Base-by-base conservation (phyloP, 1,139 yeast species). In the Wickerhamiella infanticola region DNA sequence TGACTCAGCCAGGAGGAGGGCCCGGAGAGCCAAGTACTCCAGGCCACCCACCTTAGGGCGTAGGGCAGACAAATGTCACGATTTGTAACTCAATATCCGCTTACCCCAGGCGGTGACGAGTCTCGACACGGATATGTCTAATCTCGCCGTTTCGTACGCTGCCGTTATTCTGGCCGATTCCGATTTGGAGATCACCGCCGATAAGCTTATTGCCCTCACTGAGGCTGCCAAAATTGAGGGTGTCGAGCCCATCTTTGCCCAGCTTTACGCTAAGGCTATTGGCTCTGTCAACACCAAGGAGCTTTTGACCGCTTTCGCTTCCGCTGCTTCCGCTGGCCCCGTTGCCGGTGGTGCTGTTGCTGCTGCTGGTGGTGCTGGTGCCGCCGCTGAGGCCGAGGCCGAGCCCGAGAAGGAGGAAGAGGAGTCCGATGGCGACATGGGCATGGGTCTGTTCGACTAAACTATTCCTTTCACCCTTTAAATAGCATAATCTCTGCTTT, bases 141-240 rank as follows among this genome's bases (percentile, higher is more conserved):
- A 58, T 49, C 72, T 81, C 59, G 76, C 81, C 60, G 73, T 78
- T 63, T 78, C 84, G 58, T 77, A 77, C 75, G 95, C 96, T 69
- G 90, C 96, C 68, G 81, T 86, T 73, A 85, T 86, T 76, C 78
- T 86, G 72, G 94, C 95, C 61, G 96, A 86, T 70, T 81, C 95
- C 62, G 95, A 85, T 66, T 73, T 83, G 67, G 95, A 83, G 72
- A 76, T 85, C 77, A 69, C 95, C 64, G 67, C 94, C 63, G 95
- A 84, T 69, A 85, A 84, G 78, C 76, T 86, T 67, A 68, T 74
- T 64, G 69, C 94, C 62, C 71, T 85, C 69, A 71, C 86, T 71
- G 73, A 79, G 70, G 88, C 94, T 60, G 95, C 95, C 63, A 84
- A 85, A 69, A 81, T 90, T 63, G 56, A 55, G 50, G 72, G 74